Conservation (phyloP, 2,329 filamentous ascomycete species). For the Nothomitra cinnamomea region DNA sequence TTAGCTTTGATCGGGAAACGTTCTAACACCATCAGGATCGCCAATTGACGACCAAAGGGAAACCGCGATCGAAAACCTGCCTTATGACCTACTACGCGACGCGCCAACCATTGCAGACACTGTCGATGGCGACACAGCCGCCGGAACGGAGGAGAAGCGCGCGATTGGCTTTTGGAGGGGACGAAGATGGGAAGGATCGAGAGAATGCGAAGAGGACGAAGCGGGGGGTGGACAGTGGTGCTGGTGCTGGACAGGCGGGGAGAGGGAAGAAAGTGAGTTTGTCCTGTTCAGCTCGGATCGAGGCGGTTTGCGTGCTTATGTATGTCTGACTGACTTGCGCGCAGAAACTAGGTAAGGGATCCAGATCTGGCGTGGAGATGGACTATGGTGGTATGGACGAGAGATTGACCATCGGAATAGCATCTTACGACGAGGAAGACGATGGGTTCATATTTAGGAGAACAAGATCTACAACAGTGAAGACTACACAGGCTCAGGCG, state of each 20-base stretch:
- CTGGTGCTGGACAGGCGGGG: background rate
- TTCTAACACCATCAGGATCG: too few species aligned
- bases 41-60: background rate
- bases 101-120: constrained; percentile 6
- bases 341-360: constrained; percentile 5
- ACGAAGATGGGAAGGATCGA: background rate
- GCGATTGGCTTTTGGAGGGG: constrained; percentile 5
- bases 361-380: background rate
- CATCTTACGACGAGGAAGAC: constrained; percentile 53
- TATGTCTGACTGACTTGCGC: background rate
- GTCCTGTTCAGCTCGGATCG: background rate
- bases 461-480: constrained; percentile 42
- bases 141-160: constrained; percentile 6
- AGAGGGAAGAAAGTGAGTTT: constrained; percentile 5
- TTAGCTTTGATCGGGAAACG: background rate
- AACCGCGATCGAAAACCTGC: background rate
- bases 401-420: constrained; percentile 12
- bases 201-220: constrained; percentile 5
- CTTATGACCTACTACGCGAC: constrained; percentile 7
- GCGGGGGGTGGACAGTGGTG: constrained; percentile 1
- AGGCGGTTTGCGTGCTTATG: background rate
- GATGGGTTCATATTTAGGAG: constrained; percentile 63
- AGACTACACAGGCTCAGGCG: constrained; percentile 33
- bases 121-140: constrained; percentile 6
- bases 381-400: background rate